phyloP scores from a whole-genome alignment of 1,284 basidiomycete species.

The Pascua guehoae region DNA sequence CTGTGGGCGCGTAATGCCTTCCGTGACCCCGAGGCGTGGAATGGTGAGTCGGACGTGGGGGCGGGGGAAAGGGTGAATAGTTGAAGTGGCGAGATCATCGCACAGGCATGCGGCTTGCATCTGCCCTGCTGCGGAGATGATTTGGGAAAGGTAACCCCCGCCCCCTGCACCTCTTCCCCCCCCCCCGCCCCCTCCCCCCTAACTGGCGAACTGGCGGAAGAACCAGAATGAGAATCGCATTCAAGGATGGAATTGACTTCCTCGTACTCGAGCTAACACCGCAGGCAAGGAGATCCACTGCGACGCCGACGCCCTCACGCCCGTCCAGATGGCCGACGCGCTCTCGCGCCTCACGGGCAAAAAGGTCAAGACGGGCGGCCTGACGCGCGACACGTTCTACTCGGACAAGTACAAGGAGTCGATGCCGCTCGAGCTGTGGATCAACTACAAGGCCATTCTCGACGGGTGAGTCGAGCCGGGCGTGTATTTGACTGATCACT shows the following conservation, averaged over 20 bases:
- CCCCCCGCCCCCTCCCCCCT: too few relatives aligned
- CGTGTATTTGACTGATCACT: neutral
- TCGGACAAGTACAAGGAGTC: slow-evolving; percentile 5
- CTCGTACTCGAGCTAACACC: too few relatives aligned
- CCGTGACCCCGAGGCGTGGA: slow-evolving; percentile 30
- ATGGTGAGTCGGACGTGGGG: slow-evolving; percentile 19
- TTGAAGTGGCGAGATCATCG: too few relatives aligned
- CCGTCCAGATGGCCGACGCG: slow-evolving; percentile 6
- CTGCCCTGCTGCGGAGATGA: too few relatives aligned
- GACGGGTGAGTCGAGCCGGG: slow-evolving; percentile 8
- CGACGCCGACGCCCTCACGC: slow-evolving; percentile 7
- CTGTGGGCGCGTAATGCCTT: slow-evolving; percentile 31
- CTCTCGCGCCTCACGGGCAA: slow-evolving; percentile 9
- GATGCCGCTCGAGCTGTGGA: slow-evolving; percentile 12
- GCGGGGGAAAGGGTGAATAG: too few relatives aligned
- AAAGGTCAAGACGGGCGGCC: slow-evolving; percentile 7
- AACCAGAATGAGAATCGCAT: too few relatives aligned
- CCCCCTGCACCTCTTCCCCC: too few relatives aligned
- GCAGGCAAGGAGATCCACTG: slow-evolving; percentile 10
- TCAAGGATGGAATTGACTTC: too few relatives aligned
- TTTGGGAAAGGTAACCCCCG: too few relatives aligned
- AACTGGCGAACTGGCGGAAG: too few relatives aligned
- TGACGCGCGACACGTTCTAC: slow-evolving; percentile 9
- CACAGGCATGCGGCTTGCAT: too few relatives aligned
- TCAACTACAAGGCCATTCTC: slow-evolving; percentile 20